phyloP scores from a whole-genome alignment of 192 early-diverging fungal species.

The Backusella westeae region DNA sequence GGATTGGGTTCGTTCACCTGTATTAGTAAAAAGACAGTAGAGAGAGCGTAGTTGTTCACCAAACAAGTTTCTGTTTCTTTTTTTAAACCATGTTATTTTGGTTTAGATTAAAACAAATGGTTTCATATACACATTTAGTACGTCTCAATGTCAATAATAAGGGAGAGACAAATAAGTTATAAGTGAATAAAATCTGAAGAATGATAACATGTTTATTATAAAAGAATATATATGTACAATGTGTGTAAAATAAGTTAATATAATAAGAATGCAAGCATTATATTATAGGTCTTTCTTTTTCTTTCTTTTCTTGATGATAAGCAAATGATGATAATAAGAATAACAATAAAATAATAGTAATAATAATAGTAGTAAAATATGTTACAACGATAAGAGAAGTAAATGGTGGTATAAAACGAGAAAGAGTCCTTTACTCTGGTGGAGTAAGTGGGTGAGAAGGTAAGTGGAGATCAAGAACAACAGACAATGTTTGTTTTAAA shows the following conservation, averaged over 20 bases:
- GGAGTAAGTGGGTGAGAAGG: constrained; percentile 5
- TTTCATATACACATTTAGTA: neutral
- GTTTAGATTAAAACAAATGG: neutral
- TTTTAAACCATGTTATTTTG: neutral
- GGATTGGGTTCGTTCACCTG: neutral
- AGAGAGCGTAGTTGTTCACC: neutral
- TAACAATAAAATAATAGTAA: neutral
- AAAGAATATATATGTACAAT: constrained; percentile 10
- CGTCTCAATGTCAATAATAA: neutral
- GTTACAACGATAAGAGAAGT: neutral
- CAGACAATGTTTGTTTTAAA: constrained; percentile 15
- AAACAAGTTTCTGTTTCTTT: neutral
- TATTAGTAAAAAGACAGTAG: neutral
- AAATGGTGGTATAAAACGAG: neutral
- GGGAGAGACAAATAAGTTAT: neutral
- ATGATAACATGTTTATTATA: neutral
- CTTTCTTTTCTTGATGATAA: constrained; percentile 1
- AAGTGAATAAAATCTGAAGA: neutral
- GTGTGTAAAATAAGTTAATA: constrained; percentile 4
- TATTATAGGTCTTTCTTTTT: neutral
- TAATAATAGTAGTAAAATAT: neutral
- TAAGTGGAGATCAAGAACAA: constrained; percentile 10
- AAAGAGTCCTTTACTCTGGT: neutral
- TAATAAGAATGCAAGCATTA: neutral
- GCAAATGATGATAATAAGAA: neutral